A percentile compares a stretch with the other conserved stretches of the same genome.
These are phyloP conservation scores for Colletotrichum sp. DNA, from an alignment of 2,329 filamentous ascomycete species.

Conservation along the genomic window DNA sequence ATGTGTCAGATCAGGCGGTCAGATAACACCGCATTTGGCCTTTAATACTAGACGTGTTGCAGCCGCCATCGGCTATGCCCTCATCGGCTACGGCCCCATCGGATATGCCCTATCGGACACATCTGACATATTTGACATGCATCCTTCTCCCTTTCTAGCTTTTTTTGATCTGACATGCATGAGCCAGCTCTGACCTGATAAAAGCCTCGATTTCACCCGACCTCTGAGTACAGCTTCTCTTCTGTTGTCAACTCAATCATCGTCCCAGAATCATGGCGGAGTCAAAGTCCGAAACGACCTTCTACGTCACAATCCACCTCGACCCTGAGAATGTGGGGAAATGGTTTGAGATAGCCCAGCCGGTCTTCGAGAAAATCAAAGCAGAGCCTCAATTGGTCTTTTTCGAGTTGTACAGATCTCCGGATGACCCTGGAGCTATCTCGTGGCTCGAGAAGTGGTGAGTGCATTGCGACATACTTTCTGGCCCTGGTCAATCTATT, in stretches of 20 bases:
- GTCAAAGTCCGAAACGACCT: neutral
- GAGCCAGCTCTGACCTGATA: neutral
- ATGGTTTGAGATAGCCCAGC: slow-evolving; percentile 24
- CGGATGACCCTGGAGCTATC: slow-evolving; percentile 39
- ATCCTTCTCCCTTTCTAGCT: no score
- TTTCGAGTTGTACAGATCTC: slow-evolving; percentile 45
- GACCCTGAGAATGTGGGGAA: neutral
- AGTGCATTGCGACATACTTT: neutral
- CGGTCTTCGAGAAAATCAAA: slow-evolving; percentile 42
- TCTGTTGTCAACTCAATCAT: neutral
- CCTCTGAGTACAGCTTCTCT: neutral
- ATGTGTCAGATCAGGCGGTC: no score
- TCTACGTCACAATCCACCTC: neutral
- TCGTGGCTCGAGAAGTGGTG: slow-evolving; percentile 47
- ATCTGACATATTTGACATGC: neutral
- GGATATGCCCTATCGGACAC: neutral
- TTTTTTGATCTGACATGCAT: neutral
- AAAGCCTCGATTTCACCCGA: neutral
- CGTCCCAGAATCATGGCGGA: neutral
- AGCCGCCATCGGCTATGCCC: neutral
- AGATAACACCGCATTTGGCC: neutral
- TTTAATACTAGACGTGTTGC: neutral
- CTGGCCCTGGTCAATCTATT: neutral
- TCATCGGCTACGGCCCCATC: neutral
- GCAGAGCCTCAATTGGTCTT: slow-evolving; percentile 48